These are phyloP conservation scores for Cerioporus squamosus DNA, from an alignment of 1,284 basidiomycete species.

Conservation along the genomic window DNA sequence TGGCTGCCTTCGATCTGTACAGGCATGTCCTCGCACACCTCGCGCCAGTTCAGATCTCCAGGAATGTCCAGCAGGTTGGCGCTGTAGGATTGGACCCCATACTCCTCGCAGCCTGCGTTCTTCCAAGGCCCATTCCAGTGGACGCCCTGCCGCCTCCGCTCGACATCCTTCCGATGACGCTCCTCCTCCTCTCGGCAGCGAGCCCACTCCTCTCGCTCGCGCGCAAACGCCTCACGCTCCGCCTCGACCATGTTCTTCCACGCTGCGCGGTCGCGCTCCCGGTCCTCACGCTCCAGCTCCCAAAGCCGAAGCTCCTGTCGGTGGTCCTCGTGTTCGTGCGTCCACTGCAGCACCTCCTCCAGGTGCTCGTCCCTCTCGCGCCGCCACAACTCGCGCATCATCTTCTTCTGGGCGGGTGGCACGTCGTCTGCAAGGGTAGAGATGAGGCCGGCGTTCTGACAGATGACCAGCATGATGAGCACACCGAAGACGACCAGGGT, in stretches of 20 bases:
- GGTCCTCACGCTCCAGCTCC: background rate
- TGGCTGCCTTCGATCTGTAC: constrained; percentile 12
- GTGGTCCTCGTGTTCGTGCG: constrained; percentile 6
- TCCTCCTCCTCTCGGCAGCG: constrained; percentile 5
- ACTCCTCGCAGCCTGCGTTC: constrained; percentile 11
- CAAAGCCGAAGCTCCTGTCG: background rate
- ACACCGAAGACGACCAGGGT: background rate
- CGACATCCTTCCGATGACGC: constrained; percentile 14
- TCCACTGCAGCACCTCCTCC: constrained; percentile 5
- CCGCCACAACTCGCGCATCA: constrained; percentile 1
- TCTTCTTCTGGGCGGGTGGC: background rate
- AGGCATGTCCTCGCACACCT: constrained; percentile 23
- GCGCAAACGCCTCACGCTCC: background rate
- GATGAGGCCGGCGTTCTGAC: constrained; percentile 1
- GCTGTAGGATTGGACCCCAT: constrained; percentile 17
- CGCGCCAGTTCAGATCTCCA: constrained; percentile 7
- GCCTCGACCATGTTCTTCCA: background rate
- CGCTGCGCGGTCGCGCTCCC: background rate
- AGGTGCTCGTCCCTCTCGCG: constrained; percentile 1
- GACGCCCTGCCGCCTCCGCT: constrained; percentile 14
- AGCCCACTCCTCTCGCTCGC: background rate
- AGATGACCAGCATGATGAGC: background rate
- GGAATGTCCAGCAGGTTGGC: constrained; percentile 15
- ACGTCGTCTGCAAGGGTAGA: constrained; percentile 6
- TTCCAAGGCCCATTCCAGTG: constrained; percentile 18